These are phyloP conservation scores for Ganoderma boninense DNA, from an alignment of 1,284 basidiomycete species.

Conservation along the genomic window DNA sequence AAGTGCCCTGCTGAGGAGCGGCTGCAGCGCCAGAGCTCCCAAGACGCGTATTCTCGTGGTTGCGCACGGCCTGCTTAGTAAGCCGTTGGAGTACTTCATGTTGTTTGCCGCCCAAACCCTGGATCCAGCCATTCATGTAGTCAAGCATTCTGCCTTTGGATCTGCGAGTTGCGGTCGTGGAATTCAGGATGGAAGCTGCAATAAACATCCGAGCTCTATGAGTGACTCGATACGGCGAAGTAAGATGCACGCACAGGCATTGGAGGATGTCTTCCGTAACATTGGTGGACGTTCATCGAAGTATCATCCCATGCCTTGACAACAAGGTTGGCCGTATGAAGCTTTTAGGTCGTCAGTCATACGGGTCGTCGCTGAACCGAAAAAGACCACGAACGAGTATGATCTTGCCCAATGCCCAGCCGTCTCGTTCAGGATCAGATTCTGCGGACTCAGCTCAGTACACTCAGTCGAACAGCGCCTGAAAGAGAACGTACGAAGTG, in stretches of 20 bases:
- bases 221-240: background rate
- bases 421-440: conserved; percentile 81
- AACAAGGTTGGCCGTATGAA: conserved; percentile 65
- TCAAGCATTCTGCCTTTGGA: conserved; percentile 86
- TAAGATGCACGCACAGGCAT: conserved; percentile 63
- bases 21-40: conserved; percentile 57
- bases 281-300: conserved; percentile 64
- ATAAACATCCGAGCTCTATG: background rate
- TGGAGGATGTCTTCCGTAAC: conserved; percentile 76
- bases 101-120: conserved; percentile 60
- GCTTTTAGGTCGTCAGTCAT: conserved; percentile 43
- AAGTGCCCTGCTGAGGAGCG: conserved; percentile 51
- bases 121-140: conserved; percentile 68
- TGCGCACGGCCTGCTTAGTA: conserved; percentile 70
- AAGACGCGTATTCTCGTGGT: conserved; percentile 77
- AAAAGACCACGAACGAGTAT: conserved; percentile 60
- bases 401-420: conserved; percentile 79
- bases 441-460: conserved; percentile 45
- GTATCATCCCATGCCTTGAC: conserved; percentile 88
- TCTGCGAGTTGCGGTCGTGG: conserved; percentile 68
- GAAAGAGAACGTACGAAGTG: conserved; percentile 59
- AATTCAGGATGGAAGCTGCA: conserved; percentile 88
- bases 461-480: background rate
- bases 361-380: conserved; percentile 21
- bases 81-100: conserved; percentile 68